A percentile compares a stretch with the other conserved stretches of the same genome.
phyloP scores from a whole-genome alignment of 2,329 filamentous ascomycete genomes.

The Chalaropsis ovoidea region DNA sequence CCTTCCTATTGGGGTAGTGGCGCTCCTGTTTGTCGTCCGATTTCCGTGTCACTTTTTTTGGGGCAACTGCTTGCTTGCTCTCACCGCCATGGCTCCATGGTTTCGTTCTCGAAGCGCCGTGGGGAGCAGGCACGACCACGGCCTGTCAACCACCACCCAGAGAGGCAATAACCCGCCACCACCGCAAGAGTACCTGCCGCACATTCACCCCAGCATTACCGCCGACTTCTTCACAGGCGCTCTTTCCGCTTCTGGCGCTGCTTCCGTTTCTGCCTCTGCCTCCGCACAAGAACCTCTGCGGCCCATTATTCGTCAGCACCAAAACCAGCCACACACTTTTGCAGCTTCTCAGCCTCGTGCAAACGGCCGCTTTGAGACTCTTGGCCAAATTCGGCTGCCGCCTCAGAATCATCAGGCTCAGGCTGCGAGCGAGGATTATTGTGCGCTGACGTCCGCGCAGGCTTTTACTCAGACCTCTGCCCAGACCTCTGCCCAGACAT shows the following conservation, averaged over 20 bases:
- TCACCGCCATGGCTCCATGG: constrained; percentile 6
- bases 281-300: background rate
- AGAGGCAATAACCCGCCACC: constrained; percentile 2
- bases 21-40: background rate
- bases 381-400: background rate
- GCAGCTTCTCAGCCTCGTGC: constrained; percentile 3
- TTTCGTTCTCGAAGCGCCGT: background rate
- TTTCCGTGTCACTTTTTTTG: background rate
- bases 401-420: background rate
- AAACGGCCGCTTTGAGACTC: background rate
- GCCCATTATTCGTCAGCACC: constrained; percentile 2
- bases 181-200: constrained; percentile 6
- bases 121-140: background rate
- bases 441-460: no score
- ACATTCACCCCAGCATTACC: background rate
- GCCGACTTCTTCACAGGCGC: background rate
- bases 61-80: background rate
- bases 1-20: background rate
- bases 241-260: constrained; percentile 3
- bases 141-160: background rate
- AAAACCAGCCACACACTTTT: background rate
- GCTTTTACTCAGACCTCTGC: no score
- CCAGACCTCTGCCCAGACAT: background rate
- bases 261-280: no score
- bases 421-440: no score